phyloP scores from a whole-genome alignment of 192 early-diverging fungal genomes.

The Piromyces finnis region DNA sequence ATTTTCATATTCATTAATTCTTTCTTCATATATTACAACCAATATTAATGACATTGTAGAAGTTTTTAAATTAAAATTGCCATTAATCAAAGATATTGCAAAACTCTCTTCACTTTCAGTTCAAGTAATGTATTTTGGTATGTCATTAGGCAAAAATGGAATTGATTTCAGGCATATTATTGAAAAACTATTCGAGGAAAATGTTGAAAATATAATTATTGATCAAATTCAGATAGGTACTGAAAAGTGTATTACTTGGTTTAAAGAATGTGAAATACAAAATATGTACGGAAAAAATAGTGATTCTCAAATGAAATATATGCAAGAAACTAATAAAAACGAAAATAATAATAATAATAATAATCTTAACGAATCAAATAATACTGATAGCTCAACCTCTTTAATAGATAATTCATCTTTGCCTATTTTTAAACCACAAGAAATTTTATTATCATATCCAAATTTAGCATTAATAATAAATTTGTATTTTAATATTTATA shows the following conservation, averaged over 20 bases:
- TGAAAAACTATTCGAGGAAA: slow-evolving; percentile 36
- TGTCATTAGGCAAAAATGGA: slow-evolving; percentile 59
- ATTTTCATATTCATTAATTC: slow-evolving; percentile 8
- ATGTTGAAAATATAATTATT: slow-evolving; percentile 29
- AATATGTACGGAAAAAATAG: not conserved
- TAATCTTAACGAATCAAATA: not conserved
- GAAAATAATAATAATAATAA: not conserved
- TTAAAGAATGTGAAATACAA: not conserved
- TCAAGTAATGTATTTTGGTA: slow-evolving; percentile 65
- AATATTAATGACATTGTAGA: slow-evolving; percentile 18
- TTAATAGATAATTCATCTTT: not conserved
- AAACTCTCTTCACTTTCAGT: slow-evolving; percentile 39
- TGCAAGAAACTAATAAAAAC: not conserved
- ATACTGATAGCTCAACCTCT: not conserved
- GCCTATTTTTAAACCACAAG: not conserved
- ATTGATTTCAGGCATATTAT: slow-evolving; percentile 51
- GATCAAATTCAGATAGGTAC: slow-evolving; percentile 24
- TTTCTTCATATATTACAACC: slow-evolving; percentile 44
- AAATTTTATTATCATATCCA: not conserved
- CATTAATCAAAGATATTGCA: slow-evolving; percentile 37
- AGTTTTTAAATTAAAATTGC: slow-evolving; percentile 20
- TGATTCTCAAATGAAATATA: not conserved
- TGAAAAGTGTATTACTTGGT: slow-evolving; percentile 18
- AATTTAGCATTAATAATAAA: not conserved
- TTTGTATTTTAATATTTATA: not conserved